Evolutionary conservation across 169 alveolate genomes (phyloP).

Genomic region (Plasmodium malariae): DNA sequence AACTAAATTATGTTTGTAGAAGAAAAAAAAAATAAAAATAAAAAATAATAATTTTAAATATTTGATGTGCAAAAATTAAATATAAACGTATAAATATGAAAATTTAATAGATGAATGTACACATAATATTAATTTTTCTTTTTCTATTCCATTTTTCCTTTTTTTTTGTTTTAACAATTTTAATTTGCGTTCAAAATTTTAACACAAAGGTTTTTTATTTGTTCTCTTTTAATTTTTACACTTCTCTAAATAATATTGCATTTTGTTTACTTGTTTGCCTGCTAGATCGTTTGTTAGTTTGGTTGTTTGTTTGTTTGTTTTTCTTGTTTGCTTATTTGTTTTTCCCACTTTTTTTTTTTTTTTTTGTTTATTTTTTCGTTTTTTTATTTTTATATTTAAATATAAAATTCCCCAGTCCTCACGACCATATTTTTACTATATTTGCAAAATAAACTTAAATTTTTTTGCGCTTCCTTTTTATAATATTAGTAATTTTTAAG

Average conservation of each 20-base stretch:
- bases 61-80: constrained; percentile 13
- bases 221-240: constrained; percentile 13
- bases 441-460: background rate
- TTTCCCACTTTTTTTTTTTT: constrained; percentile 15
- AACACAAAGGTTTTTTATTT: constrained; percentile 23
- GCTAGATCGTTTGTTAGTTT: no score
- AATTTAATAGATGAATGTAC: constrained; percentile 13
- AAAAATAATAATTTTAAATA: constrained; percentile 4
- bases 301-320: constrained; percentile 14
- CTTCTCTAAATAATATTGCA: constrained; percentile 33
- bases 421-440: background rate
- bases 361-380: constrained; percentile 5
- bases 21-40: constrained; percentile 22
- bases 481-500: constrained; percentile 7
- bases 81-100: constrained; percentile 16
- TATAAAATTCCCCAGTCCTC: background rate
- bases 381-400: background rate
- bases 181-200: constrained; percentile 20
- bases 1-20: constrained; percentile 22
- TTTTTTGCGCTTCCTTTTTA: background rate
- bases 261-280: constrained; percentile 29
- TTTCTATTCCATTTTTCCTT: constrained; percentile 27
- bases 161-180: constrained; percentile 34
- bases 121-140: constrained; percentile 32
- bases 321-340: background rate